A percentile compares a stretch with the other conserved stretches of the same genome.
phyloP scores from a whole-genome alignment of 2,329 filamentous ascomycete genomes.

The Calonectria leucothoes region DNA sequence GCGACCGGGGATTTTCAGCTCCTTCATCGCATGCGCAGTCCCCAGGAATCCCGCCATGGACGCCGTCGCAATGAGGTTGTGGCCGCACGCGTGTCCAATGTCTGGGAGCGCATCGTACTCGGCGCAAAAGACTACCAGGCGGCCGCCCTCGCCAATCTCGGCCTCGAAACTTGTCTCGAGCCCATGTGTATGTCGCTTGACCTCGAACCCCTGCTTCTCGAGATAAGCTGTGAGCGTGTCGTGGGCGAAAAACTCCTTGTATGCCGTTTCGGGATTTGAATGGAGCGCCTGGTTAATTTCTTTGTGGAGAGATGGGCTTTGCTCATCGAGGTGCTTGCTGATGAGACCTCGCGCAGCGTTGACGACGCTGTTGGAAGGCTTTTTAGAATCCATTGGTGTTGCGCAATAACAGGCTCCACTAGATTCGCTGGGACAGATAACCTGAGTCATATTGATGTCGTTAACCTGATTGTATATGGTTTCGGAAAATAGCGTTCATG shows the following conservation, averaged over 20 bases:
- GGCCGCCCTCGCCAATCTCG: constrained; percentile 19
- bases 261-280: constrained; percentile 26
- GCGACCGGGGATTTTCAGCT: constrained; percentile 39
- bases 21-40: constrained; percentile 55
- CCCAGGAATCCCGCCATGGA: constrained; percentile 59
- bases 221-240: constrained; percentile 18
- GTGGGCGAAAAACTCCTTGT: constrained; percentile 27
- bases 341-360: background rate
- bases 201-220: constrained; percentile 18
- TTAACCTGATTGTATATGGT: background rate
- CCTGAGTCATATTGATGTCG: background rate
- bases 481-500: background rate
- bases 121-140: constrained; percentile 25
- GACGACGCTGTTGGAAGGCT: background rate
- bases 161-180: constrained; percentile 27
- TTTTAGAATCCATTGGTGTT: background rate
- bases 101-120: constrained; percentile 30
- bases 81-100: constrained; percentile 54
- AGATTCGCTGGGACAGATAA: background rate
- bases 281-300: constrained; percentile 15
- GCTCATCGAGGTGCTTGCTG: background rate
- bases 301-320: background rate
- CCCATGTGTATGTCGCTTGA: constrained; percentile 20
- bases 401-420: background rate
- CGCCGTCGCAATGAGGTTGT: constrained; percentile 64